Evolutionary conservation across 768 basidiomycete genomes (phyloP).

Genomic region (Boletus subcaerulescens): DNA sequence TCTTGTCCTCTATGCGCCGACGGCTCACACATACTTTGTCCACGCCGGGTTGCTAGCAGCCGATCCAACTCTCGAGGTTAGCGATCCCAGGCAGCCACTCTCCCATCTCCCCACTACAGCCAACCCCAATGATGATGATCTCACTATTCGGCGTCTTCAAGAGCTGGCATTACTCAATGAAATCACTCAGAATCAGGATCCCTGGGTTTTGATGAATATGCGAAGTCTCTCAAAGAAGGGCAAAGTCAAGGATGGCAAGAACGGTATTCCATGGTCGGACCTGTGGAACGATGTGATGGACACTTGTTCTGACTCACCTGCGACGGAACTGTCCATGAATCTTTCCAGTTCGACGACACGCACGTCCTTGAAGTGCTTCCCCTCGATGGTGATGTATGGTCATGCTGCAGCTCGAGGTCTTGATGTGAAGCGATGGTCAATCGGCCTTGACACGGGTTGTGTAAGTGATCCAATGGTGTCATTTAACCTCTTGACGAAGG

Average conservation of each 20-base stretch:
- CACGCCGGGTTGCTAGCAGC: conserved; percentile 82
- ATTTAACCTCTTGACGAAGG: background rate
- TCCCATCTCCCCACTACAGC: conserved; percentile 51
- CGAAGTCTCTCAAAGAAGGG: conserved; percentile 38
- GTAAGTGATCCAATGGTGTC: conserved; percentile 40
- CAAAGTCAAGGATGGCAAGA: conserved; percentile 27
- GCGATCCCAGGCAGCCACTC: conserved; percentile 64
- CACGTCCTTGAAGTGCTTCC: conserved; percentile 53
- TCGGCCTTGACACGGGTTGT: conserved; percentile 88
- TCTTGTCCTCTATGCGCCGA: conserved; percentile 68
- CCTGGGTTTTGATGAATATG: conserved; percentile 59
- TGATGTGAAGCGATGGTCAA: conserved; percentile 77
- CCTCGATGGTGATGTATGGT: conserved; percentile 81
- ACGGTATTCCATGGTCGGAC: conserved; percentile 73
- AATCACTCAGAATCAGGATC: conserved; percentile 73
- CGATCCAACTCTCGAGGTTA: conserved; percentile 54
- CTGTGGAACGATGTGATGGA: conserved; percentile 69
- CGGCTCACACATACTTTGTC: conserved; percentile 71
- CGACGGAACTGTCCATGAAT: background rate
- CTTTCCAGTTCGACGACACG: conserved; percentile 3
- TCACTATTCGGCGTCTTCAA: conserved; percentile 51
- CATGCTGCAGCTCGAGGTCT: conserved; percentile 79
- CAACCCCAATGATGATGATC: conserved; percentile 15
- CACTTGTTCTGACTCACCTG: conserved; percentile 50
- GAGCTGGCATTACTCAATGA: conserved; percentile 65